Percentiles rank a stretch among this genome's conserved stretches.
These are phyloP conservation scores for Calonectria pseudoturangicola DNA, from an alignment of 2,329 filamentous ascomycete genomes.

Conservation along the genomic window DNA sequence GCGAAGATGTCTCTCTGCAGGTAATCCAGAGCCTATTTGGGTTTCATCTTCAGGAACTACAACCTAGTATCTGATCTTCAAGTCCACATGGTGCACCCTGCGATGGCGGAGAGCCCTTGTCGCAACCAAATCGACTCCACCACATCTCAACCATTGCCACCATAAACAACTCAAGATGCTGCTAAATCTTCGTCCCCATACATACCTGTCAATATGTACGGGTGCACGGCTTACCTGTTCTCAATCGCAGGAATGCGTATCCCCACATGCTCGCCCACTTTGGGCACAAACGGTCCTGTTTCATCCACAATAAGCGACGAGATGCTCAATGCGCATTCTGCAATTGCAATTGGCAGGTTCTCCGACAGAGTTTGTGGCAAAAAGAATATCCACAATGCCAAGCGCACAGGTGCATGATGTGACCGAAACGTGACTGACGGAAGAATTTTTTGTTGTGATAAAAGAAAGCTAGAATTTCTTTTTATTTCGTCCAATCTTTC, in stretches of 20 bases:
- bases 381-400: not conserved
- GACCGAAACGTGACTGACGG: not conserved
- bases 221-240: constrained; percentile 2
- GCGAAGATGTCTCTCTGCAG: constrained; percentile 1
- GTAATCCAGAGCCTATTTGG: not conserved
- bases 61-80: not conserved
- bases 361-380: not conserved
- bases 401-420: not conserved
- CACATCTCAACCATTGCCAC: not conserved
- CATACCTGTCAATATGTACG: not conserved
- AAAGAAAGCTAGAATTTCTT: not conserved
- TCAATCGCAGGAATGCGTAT: not conserved
- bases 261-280: not conserved
- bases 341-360: too few relatives aligned
- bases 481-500: not conserved
- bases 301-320: too few relatives aligned
- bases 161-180: not conserved
- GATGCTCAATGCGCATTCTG: too few relatives aligned
- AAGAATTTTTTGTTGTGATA: not conserved
- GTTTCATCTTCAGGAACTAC: constrained; percentile 26
- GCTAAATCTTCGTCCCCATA: not conserved
- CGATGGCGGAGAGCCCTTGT: not conserved
- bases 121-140: constrained; percentile 3
- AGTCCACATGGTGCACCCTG: not conserved
- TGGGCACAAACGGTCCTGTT: too few relatives aligned